These are phyloP conservation scores for Pseudohyphozyma bogoriensis DNA, from an alignment of 768 basidiomycete species.

Conservation along the genomic window DNA sequence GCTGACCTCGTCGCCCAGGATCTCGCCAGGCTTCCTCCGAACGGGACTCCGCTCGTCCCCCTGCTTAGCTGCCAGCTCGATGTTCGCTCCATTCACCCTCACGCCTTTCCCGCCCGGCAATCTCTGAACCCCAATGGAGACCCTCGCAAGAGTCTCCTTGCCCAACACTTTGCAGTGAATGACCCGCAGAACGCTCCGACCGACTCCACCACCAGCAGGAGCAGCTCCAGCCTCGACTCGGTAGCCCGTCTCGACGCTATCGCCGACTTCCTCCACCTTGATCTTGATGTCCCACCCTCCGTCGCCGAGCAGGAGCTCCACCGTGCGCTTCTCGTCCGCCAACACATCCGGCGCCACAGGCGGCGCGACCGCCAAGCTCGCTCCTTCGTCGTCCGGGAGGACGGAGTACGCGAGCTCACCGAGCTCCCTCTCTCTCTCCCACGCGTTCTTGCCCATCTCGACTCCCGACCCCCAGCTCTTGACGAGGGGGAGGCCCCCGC, in stretches of 20 bases:
- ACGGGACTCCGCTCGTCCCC: too few relatives aligned
- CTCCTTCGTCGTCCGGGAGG: constrained; percentile 7
- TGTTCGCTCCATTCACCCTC: constrained; percentile 72
- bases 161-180: constrained; percentile 62
- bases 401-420: constrained; percentile 12
- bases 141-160: constrained; percentile 69
- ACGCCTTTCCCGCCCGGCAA: constrained; percentile 63
- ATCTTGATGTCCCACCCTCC: constrained; percentile 20
- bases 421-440: constrained; percentile 4
- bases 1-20: constrained; percentile 58
- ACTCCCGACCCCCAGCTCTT: constrained; percentile 1
- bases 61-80: constrained; percentile 62
- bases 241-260: not conserved
- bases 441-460: constrained; percentile 5
- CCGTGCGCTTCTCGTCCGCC: constrained; percentile 46
- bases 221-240: not conserved
- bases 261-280: constrained; percentile 7
- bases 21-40: constrained; percentile 54
- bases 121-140: constrained; percentile 66
- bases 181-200: constrained; percentile 52
- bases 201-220: too few relatives aligned
- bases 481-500: not conserved
- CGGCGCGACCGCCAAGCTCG: not conserved
- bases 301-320: constrained; percentile 64
- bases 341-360: too few relatives aligned